phyloP scores from a whole-genome alignment of 495 filamentous ascomycete genomes.

The Penicillium maclennaniae region DNA sequence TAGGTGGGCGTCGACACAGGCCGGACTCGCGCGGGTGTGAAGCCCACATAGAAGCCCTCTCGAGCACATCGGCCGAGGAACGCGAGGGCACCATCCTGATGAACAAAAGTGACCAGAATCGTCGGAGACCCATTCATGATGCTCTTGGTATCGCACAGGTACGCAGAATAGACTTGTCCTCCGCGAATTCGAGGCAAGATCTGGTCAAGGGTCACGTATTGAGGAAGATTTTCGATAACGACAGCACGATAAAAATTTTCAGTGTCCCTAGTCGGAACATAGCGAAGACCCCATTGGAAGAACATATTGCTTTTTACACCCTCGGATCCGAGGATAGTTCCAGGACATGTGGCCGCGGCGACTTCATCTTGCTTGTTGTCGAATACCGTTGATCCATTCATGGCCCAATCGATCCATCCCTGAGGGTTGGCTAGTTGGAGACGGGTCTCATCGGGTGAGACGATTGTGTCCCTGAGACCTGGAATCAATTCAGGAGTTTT shows the following conservation, averaged over 20 bases:
- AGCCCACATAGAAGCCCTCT: slow-evolving; percentile 12
- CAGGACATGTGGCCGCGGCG: neutral
- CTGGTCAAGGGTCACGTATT: slow-evolving; percentile 13
- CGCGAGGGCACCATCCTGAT: slow-evolving; percentile 18
- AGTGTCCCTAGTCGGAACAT: slow-evolving; percentile 19
- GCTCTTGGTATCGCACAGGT: slow-evolving; percentile 21
- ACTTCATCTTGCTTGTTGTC: slow-evolving; percentile 3
- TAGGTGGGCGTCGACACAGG: slow-evolving; percentile 35
- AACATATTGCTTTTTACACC: slow-evolving; percentile 21
- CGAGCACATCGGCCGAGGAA: slow-evolving; percentile 15
- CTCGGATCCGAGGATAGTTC: slow-evolving; percentile 6
- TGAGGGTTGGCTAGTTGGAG: slow-evolving; percentile 4
- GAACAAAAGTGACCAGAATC: slow-evolving; percentile 30
- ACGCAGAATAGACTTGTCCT: slow-evolving; percentile 27
- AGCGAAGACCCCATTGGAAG: slow-evolving; percentile 35
- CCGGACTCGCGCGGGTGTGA: slow-evolving; percentile 14
- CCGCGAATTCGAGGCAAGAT: slow-evolving; percentile 24
- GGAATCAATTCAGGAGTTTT: neutral
- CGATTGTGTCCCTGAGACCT: neutral
- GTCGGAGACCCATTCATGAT: slow-evolving; percentile 28
- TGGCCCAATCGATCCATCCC: slow-evolving; percentile 23
- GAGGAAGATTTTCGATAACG: slow-evolving; percentile 28
- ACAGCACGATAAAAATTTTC: slow-evolving; percentile 29
- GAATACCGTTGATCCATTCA: slow-evolving; percentile 24
- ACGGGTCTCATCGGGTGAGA: neutral